A percentile compares a stretch with the other conserved stretches of the same genome.
Conservation (phyloP, 2,329 filamentous ascomycete species). For the Ophiostoma piceae region DNA sequence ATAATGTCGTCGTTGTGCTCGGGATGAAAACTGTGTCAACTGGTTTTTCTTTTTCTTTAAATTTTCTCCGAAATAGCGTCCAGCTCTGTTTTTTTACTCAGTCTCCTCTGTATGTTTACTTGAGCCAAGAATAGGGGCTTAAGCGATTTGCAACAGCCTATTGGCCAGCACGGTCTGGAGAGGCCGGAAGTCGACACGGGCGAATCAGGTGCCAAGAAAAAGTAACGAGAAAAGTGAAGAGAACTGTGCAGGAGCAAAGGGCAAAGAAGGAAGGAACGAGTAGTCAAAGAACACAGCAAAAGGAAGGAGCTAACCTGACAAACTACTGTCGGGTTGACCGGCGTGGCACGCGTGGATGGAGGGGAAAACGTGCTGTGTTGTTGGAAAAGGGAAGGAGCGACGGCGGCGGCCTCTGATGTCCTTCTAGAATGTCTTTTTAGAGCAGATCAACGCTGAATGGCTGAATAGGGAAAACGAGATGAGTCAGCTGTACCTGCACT, state of each 20-base stretch:
- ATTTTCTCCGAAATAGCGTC: too few species aligned
- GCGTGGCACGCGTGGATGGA: conserved; percentile 8
- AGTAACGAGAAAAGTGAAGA: background rate
- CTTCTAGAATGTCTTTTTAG: background rate
- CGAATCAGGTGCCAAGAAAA: conserved; percentile 6
- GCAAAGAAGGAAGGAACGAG: background rate
- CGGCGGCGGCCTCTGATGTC: background rate
- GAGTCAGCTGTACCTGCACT: background rate
- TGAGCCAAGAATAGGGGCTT: background rate
- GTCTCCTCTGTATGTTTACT: background rate
- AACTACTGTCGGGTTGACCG: conserved; percentile 6
- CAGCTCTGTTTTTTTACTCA: too few species aligned
- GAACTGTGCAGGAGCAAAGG: too few species aligned
- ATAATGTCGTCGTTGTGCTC: background rate
- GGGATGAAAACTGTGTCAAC: background rate
- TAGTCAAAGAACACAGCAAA: background rate
- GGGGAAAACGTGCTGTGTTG: conserved; percentile 3
- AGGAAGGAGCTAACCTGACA: background rate
- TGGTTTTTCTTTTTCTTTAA: too few species aligned
- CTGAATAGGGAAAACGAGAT: background rate
- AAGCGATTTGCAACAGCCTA: background rate
- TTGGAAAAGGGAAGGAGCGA: background rate
- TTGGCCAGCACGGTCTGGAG: background rate
- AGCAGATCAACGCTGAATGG: background rate
- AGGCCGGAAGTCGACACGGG: background rate